Evolutionary conservation across 441 rosid species (phyloP).

Genomic region (Euphorbia schlechtendalii): DNA sequence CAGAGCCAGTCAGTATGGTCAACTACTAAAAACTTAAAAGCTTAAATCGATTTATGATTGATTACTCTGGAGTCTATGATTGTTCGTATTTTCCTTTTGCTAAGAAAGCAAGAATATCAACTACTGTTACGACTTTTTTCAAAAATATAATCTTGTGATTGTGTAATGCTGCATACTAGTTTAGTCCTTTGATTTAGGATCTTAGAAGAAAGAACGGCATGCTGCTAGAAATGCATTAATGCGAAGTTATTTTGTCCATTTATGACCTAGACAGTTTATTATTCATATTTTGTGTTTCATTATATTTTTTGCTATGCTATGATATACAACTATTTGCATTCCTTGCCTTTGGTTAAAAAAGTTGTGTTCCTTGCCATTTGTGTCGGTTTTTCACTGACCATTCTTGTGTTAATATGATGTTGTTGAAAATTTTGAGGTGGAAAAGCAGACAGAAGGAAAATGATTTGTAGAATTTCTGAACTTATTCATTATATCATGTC

Average conservation of each 20-base stretch:
- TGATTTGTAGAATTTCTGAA: no score
- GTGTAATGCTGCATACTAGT: no score
- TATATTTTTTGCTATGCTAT: background rate
- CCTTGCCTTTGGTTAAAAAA: no score
- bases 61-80: background rate
- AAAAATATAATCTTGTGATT: background rate
- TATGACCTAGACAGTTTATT: background rate
- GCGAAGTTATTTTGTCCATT: background rate
- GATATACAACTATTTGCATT: background rate
- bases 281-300: background rate
- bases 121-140: background rate
- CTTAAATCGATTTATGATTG: background rate
- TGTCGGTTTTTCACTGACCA: background rate
- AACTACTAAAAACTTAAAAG: background rate
- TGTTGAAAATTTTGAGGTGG: no score
- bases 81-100: background rate
- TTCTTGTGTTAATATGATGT: no score
- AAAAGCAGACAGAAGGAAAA: no score
- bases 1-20: background rate
- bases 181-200: background rate
- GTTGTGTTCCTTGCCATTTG: background rate
- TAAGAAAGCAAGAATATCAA: background rate
- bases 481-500: no score
- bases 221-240: background rate
- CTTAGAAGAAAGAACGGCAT: background rate